Evolutionary conservation across 2,329 filamentous ascomycete species (phyloP).

Genomic region (Exophiala xenobiotica): DNA sequence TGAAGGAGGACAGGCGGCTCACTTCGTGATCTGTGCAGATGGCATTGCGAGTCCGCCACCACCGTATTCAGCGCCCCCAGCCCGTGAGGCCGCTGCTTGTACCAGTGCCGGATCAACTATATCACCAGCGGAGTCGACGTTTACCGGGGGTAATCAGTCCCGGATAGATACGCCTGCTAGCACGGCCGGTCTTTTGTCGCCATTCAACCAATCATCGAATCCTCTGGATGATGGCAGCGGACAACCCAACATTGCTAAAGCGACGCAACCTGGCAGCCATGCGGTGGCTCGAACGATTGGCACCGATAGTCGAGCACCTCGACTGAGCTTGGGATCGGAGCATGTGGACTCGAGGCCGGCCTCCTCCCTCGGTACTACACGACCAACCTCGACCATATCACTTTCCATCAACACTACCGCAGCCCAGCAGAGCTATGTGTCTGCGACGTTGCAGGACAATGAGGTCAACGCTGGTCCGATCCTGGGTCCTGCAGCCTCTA

Average conservation of each 20-base stretch:
- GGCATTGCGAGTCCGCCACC: conserved; percentile 27
- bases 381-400: conserved; percentile 3
- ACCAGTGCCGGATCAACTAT: conserved; percentile 19
- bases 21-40: conserved; percentile 23
- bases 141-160: conserved; percentile 14
- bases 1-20: background rate
- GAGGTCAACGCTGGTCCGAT: conserved; percentile 1
- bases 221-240: conserved; percentile 4
- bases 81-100: conserved; percentile 2
- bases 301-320: conserved; percentile 9
- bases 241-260: background rate
- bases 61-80: conserved; percentile 25
- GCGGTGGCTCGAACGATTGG: background rate
- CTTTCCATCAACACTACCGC: conserved; percentile 23
- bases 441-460: background rate
- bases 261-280: too few relatives aligned
- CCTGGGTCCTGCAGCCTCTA: conserved; percentile 40
- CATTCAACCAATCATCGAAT: conserved; percentile 7
- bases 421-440: conserved; percentile 7
- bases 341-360: conserved; percentile 7
- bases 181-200: conserved; percentile 20
- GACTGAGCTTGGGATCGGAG: conserved; percentile 9
- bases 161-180: conserved; percentile 21
- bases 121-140: conserved; percentile 22
- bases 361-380: conserved; percentile 8